Evolutionary conservation across 1,284 basidiomycete genomes (phyloP).

Genomic region (Pyrrhoderma noxium): DNA sequence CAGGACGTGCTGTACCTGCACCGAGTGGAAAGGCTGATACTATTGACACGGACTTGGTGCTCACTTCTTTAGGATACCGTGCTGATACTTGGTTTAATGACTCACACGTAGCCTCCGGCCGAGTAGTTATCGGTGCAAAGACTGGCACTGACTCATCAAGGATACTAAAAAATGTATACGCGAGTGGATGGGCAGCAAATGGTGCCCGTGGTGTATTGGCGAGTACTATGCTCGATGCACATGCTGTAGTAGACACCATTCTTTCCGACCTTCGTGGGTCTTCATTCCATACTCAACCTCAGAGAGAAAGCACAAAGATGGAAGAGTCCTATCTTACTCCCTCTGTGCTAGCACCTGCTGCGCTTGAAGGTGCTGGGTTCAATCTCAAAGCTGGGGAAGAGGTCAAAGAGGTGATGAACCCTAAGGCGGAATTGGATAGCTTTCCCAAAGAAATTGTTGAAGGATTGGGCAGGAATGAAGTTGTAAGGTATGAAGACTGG

Average conservation of each 20-base stretch:
- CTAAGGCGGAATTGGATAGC: constrained; percentile 35
- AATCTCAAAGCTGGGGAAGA: constrained; percentile 18
- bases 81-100: constrained; percentile 47
- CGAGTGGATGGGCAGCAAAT: constrained; percentile 89
- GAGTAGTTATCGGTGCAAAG: constrained; percentile 46
- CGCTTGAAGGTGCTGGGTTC: too few species aligned
- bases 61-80: constrained; percentile 86
- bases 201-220: constrained; percentile 93
- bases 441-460: constrained; percentile 47
- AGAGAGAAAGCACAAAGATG: constrained; percentile 9
- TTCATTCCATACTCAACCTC: constrained; percentile 20
- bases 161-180: constrained; percentile 66
- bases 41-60: constrained; percentile 67
- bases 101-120: constrained; percentile 45
- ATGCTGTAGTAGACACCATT: constrained; percentile 68
- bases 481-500: constrained; percentile 67
- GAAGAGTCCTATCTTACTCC: background rate
- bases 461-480: constrained; percentile 40
- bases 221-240: constrained; percentile 91
- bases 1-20: constrained; percentile 47
- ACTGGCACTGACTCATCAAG: constrained; percentile 25
- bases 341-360: background rate
- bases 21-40: constrained; percentile 39
- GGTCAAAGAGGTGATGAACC: constrained; percentile 29
- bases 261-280: constrained; percentile 40